Conservation (phyloP, 805 yeast species). For the Starmerella bacillaris region DNA sequence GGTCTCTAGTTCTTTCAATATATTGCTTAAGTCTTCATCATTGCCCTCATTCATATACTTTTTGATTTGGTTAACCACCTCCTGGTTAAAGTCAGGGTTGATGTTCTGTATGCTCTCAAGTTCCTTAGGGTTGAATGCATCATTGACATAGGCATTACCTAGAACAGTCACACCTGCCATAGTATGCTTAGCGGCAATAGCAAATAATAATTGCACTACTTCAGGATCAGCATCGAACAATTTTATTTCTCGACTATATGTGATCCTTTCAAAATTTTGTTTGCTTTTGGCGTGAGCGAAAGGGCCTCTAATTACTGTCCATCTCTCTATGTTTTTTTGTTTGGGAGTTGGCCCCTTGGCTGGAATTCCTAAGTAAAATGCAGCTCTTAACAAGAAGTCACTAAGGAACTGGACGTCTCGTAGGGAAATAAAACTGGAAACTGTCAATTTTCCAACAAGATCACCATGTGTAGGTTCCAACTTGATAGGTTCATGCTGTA, state of each 20-base stretch:
- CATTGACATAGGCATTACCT: no score
- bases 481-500: slow-evolving; percentile 62
- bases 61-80: no score
- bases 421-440: slow-evolving; percentile 48
- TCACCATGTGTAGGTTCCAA: slow-evolving; percentile 52
- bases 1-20: no score
- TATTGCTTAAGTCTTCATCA: no score
- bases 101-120: no score
- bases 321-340: slow-evolving; percentile 59
- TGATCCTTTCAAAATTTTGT: slow-evolving; percentile 81
- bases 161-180: slow-evolving; percentile 70
- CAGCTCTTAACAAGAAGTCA: slow-evolving; percentile 79
- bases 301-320: slow-evolving; percentile 88
- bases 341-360: slow-evolving; percentile 52
- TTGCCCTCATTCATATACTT: no score
- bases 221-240: slow-evolving; percentile 79
- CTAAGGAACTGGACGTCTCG: slow-evolving; percentile 55
- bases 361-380: slow-evolving; percentile 78
- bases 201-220: slow-evolving; percentile 62
- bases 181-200: slow-evolving; percentile 59
- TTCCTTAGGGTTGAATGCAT: no score
- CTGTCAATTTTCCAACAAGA: slow-evolving; percentile 55
- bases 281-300: slow-evolving; percentile 88
- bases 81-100: no score
- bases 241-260: slow-evolving; percentile 53